These are phyloP conservation scores for Erysimum pusillum DNA, from an alignment of 441 rosid species.

Conservation along the genomic window DNA sequence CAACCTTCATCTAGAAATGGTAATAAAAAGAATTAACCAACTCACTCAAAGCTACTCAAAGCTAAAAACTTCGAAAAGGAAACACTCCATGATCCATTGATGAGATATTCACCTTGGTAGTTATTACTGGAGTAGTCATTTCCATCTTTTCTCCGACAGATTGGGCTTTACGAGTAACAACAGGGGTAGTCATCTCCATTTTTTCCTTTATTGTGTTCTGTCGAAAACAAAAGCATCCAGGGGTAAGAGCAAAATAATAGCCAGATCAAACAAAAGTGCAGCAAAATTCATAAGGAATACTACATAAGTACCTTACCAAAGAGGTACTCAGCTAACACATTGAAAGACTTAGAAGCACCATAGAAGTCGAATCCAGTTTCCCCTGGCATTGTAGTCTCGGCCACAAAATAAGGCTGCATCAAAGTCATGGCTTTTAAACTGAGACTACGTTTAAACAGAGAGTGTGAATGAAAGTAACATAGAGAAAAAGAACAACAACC, in stretches of 20 bases:
- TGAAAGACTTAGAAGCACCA: conserved; percentile 85
- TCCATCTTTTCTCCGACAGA: conserved; percentile 84
- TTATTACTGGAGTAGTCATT: conserved; percentile 90
- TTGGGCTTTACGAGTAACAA: conserved; percentile 65
- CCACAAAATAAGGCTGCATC: conserved; percentile 77
- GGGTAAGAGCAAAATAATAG: conserved; percentile 7
- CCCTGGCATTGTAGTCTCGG: conserved; percentile 88
- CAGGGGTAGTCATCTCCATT: conserved; percentile 97
- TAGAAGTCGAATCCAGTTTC: conserved; percentile 74
- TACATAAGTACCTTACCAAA: conserved; percentile 83
- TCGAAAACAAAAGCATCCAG: conserved; percentile 13
- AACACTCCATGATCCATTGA: not conserved
- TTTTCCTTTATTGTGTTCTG: conserved; percentile 70
- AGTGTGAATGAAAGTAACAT: not conserved
- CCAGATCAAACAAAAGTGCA: conserved; percentile 13
- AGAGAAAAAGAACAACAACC: conserved; percentile 52
- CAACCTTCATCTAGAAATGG: not conserved
- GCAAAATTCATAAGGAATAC: not conserved
- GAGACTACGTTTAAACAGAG: conserved; percentile 12
- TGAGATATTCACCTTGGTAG: conserved; percentile 64
- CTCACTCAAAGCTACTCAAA: conserved; percentile 18
- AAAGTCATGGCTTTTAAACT: conserved; percentile 27
- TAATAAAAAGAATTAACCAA: conserved; percentile 3
- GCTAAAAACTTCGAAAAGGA: not conserved
- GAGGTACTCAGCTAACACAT: conserved; percentile 89